Evolutionary conservation across 805 yeast species (phyloP), one percentile per base, ranked within the genome.

Genomic region (Metschnikowia chrysomelidarum): DNA sequence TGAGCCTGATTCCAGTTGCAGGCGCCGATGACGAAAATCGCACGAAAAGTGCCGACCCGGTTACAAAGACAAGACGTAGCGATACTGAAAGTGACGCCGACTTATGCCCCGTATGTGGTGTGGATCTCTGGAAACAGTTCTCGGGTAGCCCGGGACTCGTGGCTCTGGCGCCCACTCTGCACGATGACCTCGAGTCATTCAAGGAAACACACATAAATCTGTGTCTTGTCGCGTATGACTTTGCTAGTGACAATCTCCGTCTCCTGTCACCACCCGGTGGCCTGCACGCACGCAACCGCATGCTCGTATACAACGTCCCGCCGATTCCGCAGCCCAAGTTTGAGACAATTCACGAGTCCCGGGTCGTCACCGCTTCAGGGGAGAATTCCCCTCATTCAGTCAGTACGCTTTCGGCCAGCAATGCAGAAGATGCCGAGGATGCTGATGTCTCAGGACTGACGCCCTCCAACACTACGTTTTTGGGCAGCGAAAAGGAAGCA

Each of bases 301-400:
- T 93, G 97, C 66, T 93, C 32, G 93, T 88, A 1, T 87, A 85
- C 56, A 75, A 67, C 33, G 66, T 75, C 31, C 71, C 71, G 1
- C 78, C 78, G 7, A 65, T 67, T 23, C 73, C 72, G 0, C 40
- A 47, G 31, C 70, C 73, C 17, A 53, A 59, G 25, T 62, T 51
- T 34, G 72, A 66, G 36, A 39, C 51, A 14, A 57, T 64, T 22
- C 41, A 37, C 24, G 42, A 44, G 10, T 49, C 57, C 12, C n/a
- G n/a, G n/a, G n/a, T n/a, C n/a, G n/a, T n/a, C n/a, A n/a, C n/a
- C n/a, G n/a, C n/a, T n/a, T 30, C n/a, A n/a, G n/a, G n/a, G n/a
- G 43, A 23, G 54, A 46, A 24, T 51, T 59, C 15, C 28, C 44
- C 23, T 27, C 15, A 27, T 11, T 29, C 34, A 1, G 7, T 21